Percentiles rank a stretch among this genome's conserved stretches.
phyloP scores from a whole-genome alignment of 2,329 filamentous ascomycete species.

The Aspergillus piperis region DNA sequence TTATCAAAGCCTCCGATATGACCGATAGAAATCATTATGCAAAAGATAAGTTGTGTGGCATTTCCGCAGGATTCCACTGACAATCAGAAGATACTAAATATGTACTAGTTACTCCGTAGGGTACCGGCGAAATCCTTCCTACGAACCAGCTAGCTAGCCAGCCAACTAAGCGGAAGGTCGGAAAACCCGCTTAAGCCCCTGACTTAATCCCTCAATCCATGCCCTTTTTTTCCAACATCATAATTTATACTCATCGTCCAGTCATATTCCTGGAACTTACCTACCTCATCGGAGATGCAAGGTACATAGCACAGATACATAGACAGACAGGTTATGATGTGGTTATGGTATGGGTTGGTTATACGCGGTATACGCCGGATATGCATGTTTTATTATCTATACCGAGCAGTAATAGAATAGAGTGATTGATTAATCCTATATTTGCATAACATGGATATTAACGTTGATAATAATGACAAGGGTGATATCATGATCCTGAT shows the following conservation, averaged over 20 bases:
- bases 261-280: background rate
- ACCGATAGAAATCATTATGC: background rate
- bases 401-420: background rate
- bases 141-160: background rate
- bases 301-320: background rate
- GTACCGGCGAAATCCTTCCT: background rate
- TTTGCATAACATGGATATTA: too few relatives aligned
- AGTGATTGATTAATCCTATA: too few relatives aligned
- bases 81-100: too few relatives aligned
- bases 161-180: background rate
- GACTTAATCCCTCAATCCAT: background rate
- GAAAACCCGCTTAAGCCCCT: background rate
- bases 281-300: constrained; percentile 1
- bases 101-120: too few relatives aligned
- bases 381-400: background rate
- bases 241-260: background rate
- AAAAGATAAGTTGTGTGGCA: too few relatives aligned
- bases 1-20: background rate
- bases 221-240: too few relatives aligned
- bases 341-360: background rate
- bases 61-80: too few relatives aligned
- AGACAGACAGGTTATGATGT: background rate
- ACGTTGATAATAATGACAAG: background rate
- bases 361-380: background rate
- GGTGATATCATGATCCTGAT: background rate